These are phyloP conservation scores for Xylaria sp. DNA, from an alignment of 2,329 filamentous ascomycete genomes.

Conservation along the genomic window DNA sequence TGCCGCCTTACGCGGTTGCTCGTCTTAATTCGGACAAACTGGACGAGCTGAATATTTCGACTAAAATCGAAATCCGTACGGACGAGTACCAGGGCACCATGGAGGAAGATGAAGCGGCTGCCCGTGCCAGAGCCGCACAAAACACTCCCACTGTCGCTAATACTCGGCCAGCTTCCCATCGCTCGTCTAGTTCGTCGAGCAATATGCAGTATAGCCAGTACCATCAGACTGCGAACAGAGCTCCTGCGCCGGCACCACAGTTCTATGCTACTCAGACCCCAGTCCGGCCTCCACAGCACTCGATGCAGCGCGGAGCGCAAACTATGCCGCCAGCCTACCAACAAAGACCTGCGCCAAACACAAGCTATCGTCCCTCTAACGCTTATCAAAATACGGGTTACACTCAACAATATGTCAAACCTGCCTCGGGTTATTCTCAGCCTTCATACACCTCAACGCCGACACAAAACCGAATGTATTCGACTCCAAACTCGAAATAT, in stretches of 20 bases:
- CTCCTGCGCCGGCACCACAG: constrained; percentile 56
- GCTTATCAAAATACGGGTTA: constrained; percentile 57
- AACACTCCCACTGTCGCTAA: constrained; percentile 50
- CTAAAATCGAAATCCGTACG: constrained; percentile 77
- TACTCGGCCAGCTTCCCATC: constrained; percentile 53
- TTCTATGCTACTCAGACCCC: constrained; percentile 59
- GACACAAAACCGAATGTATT: constrained; percentile 54
- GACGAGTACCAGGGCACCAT: constrained; percentile 81
- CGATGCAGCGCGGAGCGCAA: constrained; percentile 55
- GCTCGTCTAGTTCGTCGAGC: constrained; percentile 55
- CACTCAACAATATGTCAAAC: constrained; percentile 63
- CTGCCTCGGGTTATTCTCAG: constrained; percentile 64
- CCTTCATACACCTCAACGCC: constrained; percentile 58
- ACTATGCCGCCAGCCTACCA: constrained; percentile 53
- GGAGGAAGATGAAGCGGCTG: constrained; percentile 80
- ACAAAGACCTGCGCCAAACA: constrained; percentile 52
- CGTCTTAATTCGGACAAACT: constrained; percentile 88
- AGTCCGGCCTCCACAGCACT: constrained; percentile 53
- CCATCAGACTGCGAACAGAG: constrained; percentile 58
- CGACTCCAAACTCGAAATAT: constrained; percentile 52
- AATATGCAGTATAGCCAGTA: constrained; percentile 60
- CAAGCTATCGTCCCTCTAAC: constrained; percentile 63
- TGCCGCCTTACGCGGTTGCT: constrained; percentile 87
- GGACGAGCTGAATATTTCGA: constrained; percentile 84
- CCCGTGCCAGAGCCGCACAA: constrained; percentile 61